phyloP scores from a whole-genome alignment of 805 yeast species.

The Ogataea zsoltii region DNA sequence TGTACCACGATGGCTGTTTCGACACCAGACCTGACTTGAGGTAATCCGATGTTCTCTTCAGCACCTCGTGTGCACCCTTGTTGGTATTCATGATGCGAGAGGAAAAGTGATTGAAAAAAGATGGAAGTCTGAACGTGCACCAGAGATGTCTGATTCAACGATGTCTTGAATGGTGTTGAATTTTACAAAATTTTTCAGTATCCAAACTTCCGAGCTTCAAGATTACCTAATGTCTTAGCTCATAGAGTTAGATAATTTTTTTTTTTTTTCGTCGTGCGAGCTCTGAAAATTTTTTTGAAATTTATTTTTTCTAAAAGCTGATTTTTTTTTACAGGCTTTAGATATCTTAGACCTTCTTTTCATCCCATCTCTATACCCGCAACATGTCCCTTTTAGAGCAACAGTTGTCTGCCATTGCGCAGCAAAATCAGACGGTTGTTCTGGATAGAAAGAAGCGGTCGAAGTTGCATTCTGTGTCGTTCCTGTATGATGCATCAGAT shows the following conservation, averaged over 20 bases:
- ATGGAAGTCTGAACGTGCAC: not conserved
- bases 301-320: not conserved
- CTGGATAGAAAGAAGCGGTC: conserved; percentile 85
- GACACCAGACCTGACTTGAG: conserved; percentile 68
- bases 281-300: conserved; percentile 7
- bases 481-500: conserved; percentile 78
- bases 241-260: no score
- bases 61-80: conserved; percentile 71
- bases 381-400: conserved; percentile 60
- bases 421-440: conserved; percentile 67
- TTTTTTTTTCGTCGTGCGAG: conserved; percentile 2
- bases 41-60: conserved; percentile 79
- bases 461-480: conserved; percentile 83
- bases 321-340: not conserved
- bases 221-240: no score
- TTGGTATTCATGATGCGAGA: conserved; percentile 60
- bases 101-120: not conserved
- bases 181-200: not conserved
- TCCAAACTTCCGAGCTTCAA: not conserved
- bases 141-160: not conserved
- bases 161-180: not conserved
- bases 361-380: not conserved
- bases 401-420: conserved; percentile 74
- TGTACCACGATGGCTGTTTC: conserved; percentile 85
- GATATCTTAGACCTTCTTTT: not conserved